A percentile compares a stretch with the other conserved stretches of the same genome.
Conservation (phyloP, 768 basidiomycete species). For the Pisolithus orientalis region DNA sequence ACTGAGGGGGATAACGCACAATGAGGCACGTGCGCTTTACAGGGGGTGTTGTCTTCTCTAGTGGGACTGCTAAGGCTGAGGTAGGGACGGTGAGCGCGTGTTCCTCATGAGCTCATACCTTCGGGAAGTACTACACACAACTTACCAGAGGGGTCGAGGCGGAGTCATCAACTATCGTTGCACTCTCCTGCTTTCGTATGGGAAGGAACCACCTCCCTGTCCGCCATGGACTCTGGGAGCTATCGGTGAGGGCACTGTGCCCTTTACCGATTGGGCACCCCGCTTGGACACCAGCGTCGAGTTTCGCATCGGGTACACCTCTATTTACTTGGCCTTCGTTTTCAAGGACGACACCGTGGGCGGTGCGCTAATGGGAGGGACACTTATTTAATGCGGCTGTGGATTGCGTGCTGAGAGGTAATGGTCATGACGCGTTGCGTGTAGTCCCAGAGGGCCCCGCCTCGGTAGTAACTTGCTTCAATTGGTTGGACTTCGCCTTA, state of each 20-base stretch:
- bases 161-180: constrained; percentile 4
- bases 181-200: constrained; percentile 16
- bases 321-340: constrained; percentile 25
- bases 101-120: not conserved
- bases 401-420: constrained; percentile 19
- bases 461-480: constrained; percentile 38
- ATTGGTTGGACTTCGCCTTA: constrained; percentile 55
- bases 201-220: not conserved
- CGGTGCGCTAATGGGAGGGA: not conserved
- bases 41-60: constrained; percentile 8
- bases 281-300: not conserved
- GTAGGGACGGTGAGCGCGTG: not conserved
- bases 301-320: constrained; percentile 1
- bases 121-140: too few species aligned
- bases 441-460: constrained; percentile 54
- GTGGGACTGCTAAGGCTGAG: not conserved
- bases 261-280: constrained; percentile 3
- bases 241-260: not conserved
- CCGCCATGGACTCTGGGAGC: constrained; percentile 9
- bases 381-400: constrained; percentile 1
- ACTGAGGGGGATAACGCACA: constrained; percentile 56
- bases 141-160: not conserved
- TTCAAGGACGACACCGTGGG: constrained; percentile 15
- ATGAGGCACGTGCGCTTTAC: constrained; percentile 62
- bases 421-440: constrained; percentile 48